These are phyloP conservation scores for Rhodotorula sp. DNA, from an alignment of 1,284 basidiomycete species.

Conservation along the genomic window DNA sequence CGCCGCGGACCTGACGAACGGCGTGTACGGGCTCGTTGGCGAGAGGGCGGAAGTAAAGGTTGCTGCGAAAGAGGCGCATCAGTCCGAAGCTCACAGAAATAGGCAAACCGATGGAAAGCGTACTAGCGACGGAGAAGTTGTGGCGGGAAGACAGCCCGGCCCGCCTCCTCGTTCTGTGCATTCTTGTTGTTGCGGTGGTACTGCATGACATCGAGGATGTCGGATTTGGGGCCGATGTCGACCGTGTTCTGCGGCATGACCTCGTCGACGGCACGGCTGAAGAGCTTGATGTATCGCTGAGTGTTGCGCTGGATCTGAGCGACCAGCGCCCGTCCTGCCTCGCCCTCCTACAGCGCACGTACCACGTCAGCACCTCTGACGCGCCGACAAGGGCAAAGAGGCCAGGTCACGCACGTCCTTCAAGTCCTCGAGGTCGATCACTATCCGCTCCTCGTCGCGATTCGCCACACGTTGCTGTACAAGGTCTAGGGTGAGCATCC, in stretches of 20 bases:
- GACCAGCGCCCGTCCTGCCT: slow-evolving; percentile 64
- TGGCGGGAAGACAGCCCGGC: slow-evolving; percentile 70
- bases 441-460: slow-evolving; percentile 74
- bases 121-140: slow-evolving; percentile 92
- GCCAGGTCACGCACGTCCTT: slow-evolving; percentile 44
- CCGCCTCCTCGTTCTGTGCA: slow-evolving; percentile 66
- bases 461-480: slow-evolving; percentile 85
- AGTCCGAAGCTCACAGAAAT: background rate
- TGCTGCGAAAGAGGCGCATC: slow-evolving; percentile 57
- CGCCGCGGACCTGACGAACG: slow-evolving; percentile 84
- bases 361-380: background rate
- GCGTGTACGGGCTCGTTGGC: slow-evolving; percentile 70
- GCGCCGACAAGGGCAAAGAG: background rate
- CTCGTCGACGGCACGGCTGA: slow-evolving; percentile 86
- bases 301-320: slow-evolving; percentile 78
- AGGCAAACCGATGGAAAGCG: slow-evolving; percentile 48
- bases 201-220: slow-evolving; percentile 91
- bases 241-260: slow-evolving; percentile 82
- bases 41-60: slow-evolving; percentile 88
- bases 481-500: background rate
- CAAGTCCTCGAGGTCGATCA: slow-evolving; percentile 53
- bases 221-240: slow-evolving; percentile 73
- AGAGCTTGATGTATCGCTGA: slow-evolving; percentile 85
- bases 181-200: slow-evolving; percentile 90
- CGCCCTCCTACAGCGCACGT: slow-evolving; percentile 63